phyloP scores from a whole-genome alignment of 371 early-diverging fungal genomes.

The Massospora cicadina region DNA sequence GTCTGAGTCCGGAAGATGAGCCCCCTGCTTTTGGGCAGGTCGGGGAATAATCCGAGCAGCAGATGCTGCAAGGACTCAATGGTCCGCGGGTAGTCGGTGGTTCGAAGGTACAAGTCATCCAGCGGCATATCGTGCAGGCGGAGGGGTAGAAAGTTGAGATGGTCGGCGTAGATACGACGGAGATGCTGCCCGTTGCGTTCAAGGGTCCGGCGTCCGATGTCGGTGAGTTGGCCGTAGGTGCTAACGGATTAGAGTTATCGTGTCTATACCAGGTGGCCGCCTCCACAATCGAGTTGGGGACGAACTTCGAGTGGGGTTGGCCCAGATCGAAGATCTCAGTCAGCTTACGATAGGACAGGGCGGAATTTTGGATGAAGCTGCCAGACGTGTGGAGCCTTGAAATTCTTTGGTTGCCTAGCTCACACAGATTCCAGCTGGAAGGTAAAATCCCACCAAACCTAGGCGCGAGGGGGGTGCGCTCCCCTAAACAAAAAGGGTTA shows the following conservation, averaged over 20 bases:
- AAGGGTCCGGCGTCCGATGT: constrained; percentile 45
- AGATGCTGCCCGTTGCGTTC: constrained; percentile 31
- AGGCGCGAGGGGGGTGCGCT: constrained; percentile 8
- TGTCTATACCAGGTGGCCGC: neutral
- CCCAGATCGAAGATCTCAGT: neutral
- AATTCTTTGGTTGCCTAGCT: neutral
- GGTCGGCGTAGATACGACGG: constrained; percentile 40
- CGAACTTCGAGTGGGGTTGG: neutral
- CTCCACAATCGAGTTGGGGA: neutral
- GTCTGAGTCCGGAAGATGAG: constrained; percentile 19
- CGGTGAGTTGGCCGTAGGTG: constrained; percentile 56
- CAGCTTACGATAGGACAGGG: neutral
- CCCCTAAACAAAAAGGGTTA: neutral
- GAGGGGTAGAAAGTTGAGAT: constrained; percentile 22
- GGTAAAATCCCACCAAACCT: neutral
- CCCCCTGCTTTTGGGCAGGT: constrained; percentile 15
- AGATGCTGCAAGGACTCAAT: constrained; percentile 55
- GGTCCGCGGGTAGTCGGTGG: constrained; percentile 47
- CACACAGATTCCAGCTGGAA: constrained; percentile 9
- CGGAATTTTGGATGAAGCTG: neutral
- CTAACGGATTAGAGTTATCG: constrained; percentile 16
- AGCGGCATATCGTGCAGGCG: constrained; percentile 17
- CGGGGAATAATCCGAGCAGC: constrained; percentile 43
- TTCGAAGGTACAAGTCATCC: constrained; percentile 34
- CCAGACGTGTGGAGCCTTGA: neutral